A percentile compares a stretch with the other conserved stretches of the same genome.
phyloP scores from a whole-genome alignment of 1,284 basidiomycete species.

The Trametes pubescens region DNA sequence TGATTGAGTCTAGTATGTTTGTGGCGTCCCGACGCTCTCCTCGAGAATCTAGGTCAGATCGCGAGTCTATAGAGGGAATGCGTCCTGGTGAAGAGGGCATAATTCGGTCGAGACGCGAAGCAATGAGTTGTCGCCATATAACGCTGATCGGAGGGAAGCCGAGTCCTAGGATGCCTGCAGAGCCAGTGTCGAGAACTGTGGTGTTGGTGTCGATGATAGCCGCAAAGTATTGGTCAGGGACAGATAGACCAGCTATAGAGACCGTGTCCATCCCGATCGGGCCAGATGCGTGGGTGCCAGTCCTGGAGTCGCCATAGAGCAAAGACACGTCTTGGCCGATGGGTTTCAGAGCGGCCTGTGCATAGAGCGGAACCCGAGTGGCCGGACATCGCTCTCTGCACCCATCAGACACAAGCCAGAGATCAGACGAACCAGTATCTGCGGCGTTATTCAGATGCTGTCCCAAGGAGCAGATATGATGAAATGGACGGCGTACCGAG shows the following conservation, averaged over 20 bases:
- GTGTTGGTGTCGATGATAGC: slow-evolving; percentile 48
- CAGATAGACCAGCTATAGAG: slow-evolving; percentile 44
- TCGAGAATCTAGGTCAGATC: neutral
- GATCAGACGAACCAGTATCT: slow-evolving; percentile 52
- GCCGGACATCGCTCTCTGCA: slow-evolving; percentile 39
- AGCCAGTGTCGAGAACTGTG: slow-evolving; percentile 45
- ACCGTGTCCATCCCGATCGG: slow-evolving; percentile 45
- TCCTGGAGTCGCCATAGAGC: slow-evolving; percentile 48
- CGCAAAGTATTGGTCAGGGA: slow-evolving; percentile 44
- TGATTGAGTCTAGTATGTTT: slow-evolving; percentile 29
- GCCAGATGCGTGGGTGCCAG: slow-evolving; percentile 47
- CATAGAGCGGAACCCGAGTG: slow-evolving; percentile 41
- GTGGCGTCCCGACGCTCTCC: slow-evolving; percentile 22
- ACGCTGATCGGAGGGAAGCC: slow-evolving; percentile 47
- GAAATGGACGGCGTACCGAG: slow-evolving; percentile 34
- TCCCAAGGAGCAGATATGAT: neutral
- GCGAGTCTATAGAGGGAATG: slow-evolving; percentile 6
- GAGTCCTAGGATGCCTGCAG: slow-evolving; percentile 48
- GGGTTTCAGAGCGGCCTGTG: slow-evolving; percentile 34
- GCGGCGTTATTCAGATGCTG: neutral
- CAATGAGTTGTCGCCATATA: slow-evolving; percentile 39
- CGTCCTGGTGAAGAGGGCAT: slow-evolving; percentile 16
- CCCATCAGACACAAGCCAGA: slow-evolving; percentile 47
- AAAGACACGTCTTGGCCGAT: slow-evolving; percentile 39
- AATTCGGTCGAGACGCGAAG: slow-evolving; percentile 22